These are phyloP conservation scores for Desmodesmus armatus DNA, from an alignment of 139 green algal species.

Conservation along the genomic window DNA sequence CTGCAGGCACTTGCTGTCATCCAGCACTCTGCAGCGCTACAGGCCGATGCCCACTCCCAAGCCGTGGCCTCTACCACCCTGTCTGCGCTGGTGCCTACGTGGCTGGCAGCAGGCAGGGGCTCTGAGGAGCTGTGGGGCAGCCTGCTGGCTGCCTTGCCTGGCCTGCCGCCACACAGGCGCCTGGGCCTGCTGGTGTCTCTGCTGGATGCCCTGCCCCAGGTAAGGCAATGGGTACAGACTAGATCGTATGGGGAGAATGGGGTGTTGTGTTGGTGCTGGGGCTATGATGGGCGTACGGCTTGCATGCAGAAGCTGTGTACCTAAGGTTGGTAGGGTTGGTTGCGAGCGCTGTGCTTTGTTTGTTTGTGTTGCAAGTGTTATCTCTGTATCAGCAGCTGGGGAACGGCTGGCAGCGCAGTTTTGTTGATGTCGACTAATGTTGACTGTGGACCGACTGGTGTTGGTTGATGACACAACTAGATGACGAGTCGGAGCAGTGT, in stretches of 20 bases:
- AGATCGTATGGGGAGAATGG: not conserved
- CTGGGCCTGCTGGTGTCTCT: constrained; percentile 64
- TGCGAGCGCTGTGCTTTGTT: not conserved
- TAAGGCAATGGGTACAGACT: no score
- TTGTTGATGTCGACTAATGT: no score
- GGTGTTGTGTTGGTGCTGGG: not conserved
- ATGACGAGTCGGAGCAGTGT: constrained; percentile 64
- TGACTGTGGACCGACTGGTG: no score
- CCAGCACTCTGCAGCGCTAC: constrained; percentile 53
- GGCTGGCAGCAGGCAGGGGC: constrained; percentile 55
- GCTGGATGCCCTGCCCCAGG: constrained; percentile 62
- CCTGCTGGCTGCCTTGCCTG: constrained; percentile 55
- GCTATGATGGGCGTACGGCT: not conserved
- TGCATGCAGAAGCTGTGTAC: not conserved
- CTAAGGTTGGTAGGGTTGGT: not conserved
- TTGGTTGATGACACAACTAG: constrained; percentile 56
- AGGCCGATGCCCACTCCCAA: constrained; percentile 69
- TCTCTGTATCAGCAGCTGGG: no score
- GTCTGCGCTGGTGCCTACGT: constrained; percentile 63
- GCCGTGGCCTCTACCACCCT: constrained; percentile 53
- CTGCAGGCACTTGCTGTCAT: constrained; percentile 69
- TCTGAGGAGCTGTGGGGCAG: constrained; percentile 48
- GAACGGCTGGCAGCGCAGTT: no score
- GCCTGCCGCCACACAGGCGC: constrained; percentile 55
- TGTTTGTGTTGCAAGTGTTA: not conserved